phyloP scores from a whole-genome alignment of 2,329 filamentous ascomycete genomes.

The Neofusicoccum ribis region DNA sequence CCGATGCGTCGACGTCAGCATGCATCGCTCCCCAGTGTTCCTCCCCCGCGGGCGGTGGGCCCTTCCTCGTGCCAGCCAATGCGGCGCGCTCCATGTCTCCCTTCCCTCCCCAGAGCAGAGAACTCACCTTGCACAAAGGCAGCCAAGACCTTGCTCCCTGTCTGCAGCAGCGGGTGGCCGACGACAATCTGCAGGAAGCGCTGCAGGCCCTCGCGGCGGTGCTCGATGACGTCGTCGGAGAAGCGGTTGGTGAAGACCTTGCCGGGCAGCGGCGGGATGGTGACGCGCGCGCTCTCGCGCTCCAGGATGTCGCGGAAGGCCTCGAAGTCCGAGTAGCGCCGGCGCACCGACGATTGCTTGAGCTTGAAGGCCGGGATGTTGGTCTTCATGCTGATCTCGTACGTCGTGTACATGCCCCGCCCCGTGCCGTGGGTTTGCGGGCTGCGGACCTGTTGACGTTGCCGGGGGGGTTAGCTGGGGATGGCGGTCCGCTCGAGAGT shows the following conservation, averaged over 20 bases:
- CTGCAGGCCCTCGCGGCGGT: constrained; percentile 85
- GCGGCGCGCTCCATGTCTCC: no score
- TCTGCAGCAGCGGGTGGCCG: constrained; percentile 93
- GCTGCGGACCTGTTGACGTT: constrained; percentile 71
- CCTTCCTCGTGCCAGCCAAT: no score
- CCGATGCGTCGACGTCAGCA: not conserved
- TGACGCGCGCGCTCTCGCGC: constrained; percentile 89
- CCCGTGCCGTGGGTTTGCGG: constrained; percentile 93
- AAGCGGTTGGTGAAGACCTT: constrained; percentile 99
- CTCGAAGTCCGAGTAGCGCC: constrained; percentile 97
- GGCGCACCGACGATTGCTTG: constrained; percentile 76
- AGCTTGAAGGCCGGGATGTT: constrained; percentile 99
- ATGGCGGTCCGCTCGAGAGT: not conserved
- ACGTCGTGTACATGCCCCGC: constrained; percentile 96
- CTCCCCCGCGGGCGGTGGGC: not conserved
- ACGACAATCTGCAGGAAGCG: constrained; percentile 97
- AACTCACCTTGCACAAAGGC: constrained; percentile 88
- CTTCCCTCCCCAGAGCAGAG: no score
- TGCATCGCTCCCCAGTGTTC: not conserved
- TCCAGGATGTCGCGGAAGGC: constrained; percentile 98
- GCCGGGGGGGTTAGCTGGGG: constrained; percentile 24
- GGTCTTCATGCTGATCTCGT: constrained; percentile 95
- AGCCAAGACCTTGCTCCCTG: constrained; percentile 92
- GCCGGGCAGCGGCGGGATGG: constrained; percentile 90
- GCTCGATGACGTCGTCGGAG: constrained; percentile 97